Evolutionary conservation across 2,329 filamentous ascomycete genomes (phyloP), one percentile per base, ranked within the genome.

Genomic region (Cyanodermella asteris): DNA sequence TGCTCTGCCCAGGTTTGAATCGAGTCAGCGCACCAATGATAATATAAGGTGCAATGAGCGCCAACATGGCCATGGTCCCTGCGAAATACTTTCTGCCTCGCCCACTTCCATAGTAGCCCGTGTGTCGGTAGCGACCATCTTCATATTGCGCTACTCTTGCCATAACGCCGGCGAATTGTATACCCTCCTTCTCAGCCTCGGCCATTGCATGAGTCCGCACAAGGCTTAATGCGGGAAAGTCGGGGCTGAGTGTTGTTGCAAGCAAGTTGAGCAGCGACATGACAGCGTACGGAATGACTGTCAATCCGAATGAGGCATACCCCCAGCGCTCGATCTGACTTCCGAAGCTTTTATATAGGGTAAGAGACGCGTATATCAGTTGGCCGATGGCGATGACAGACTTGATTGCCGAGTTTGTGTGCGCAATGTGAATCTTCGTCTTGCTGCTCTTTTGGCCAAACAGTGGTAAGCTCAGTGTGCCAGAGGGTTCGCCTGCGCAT

Each of bases 251-350:
- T 19, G 38, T 13, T 15, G 28, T 30, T 12, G 30, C 41, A 4
- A 44, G 5, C 3, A 49, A 26, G 28, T 51, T 50, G n/a, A 49
- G 23, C 4, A 45, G 30, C 0, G 41, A 46, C 47, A 51, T 50
- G 13, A 46, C 21, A 4, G 40, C 30, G 23, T 48, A 49, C 0
- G 45, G 46, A 2, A 43, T 30, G 3, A 49, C 43, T 0, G 46
- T 49, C 6, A 50, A 34, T 3, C 41, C 40, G 25, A 46, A 49
- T 1, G 46, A 40, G 1, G 43, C 44, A 22, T 43, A 49, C 7
- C 46, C 45, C 22, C 39, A 50, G 15, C 29, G 30, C 7, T 35
- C 15, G 11, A 46, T 36, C 24, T 47, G 42, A 15, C 42, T 34
- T 5, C 40, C 44, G 13, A 35, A 28, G 5, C 39, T 28, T 5